A percentile compares a stretch with the other conserved stretches of the same genome.
Conservation (phyloP, 208 protist genomes). For the Trypanosoma melophagium region DNA sequence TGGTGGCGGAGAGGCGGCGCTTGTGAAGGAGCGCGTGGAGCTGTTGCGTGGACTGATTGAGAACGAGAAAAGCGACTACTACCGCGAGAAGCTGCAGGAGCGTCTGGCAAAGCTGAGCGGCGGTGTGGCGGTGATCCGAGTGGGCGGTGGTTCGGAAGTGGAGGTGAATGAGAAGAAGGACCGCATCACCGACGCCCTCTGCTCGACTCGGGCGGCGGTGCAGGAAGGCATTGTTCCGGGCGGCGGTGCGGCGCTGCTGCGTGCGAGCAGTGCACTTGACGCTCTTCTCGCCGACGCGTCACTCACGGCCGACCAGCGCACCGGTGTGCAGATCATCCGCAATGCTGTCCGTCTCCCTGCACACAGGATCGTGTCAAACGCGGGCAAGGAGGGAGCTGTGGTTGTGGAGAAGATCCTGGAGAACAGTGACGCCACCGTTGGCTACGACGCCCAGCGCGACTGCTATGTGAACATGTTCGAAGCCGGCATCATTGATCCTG, state of each 20-base stretch:
- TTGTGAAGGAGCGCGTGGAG: slow-evolving; percentile 95
- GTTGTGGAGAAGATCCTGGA: slow-evolving; percentile 96
- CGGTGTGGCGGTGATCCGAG: slow-evolving; percentile 95
- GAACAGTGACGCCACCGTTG: slow-evolving; percentile 77
- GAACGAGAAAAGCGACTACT: slow-evolving; percentile 95
- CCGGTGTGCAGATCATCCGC: slow-evolving; percentile 82
- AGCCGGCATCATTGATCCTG: slow-evolving; percentile 99
- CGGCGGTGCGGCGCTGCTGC: slow-evolving; percentile 96
- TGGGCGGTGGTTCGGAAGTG: slow-evolving; percentile 98
- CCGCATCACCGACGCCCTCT: slow-evolving; percentile 98
- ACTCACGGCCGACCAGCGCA: slow-evolving; percentile 67
- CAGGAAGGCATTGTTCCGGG: slow-evolving; percentile 98
- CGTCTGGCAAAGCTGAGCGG: slow-evolving; percentile 88
- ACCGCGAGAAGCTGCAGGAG: slow-evolving; percentile 97
- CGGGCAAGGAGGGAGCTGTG: slow-evolving; percentile 96
- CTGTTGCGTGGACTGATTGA: slow-evolving; percentile 95
- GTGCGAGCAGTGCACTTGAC: slow-evolving; percentile 88
- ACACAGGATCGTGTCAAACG: slow-evolving; percentile 96
- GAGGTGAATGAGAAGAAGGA: slow-evolving; percentile 99
- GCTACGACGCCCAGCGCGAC: slow-evolving; percentile 95
- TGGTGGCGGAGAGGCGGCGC: slow-evolving; percentile 93
- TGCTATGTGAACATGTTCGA: slow-evolving; percentile 98
- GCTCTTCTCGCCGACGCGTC: slow-evolving; percentile 65
- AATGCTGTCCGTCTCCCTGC: slow-evolving; percentile 78
- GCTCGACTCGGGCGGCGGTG: slow-evolving; percentile 98